Conservation (phyloP, 1,284 basidiomycete species). For the Heliocybe sulcata region DNA sequence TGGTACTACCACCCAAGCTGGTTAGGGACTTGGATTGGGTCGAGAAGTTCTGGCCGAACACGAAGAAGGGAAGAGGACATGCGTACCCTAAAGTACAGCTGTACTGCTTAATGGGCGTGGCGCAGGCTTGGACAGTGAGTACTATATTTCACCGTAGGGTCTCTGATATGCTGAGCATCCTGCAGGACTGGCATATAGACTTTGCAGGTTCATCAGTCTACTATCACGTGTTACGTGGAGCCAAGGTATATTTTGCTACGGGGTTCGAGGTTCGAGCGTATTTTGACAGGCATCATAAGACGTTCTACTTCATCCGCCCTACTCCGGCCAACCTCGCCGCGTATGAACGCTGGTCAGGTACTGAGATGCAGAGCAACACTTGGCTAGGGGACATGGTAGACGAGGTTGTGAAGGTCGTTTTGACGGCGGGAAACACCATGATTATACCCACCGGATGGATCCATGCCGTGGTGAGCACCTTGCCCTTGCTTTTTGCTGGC, state of each 20-base stretch:
- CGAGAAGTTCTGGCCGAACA: slow-evolving; percentile 87
- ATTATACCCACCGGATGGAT: slow-evolving; percentile 97
- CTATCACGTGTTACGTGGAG: slow-evolving; percentile 82
- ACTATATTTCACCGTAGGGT: slow-evolving; percentile 4
- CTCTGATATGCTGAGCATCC: slow-evolving; percentile 5
- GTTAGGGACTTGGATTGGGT: slow-evolving; percentile 96
- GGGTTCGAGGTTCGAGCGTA: not conserved
- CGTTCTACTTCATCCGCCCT: slow-evolving; percentile 93
- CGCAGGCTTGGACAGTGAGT: slow-evolving; percentile 83
- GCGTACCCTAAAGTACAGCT: slow-evolving; percentile 91
- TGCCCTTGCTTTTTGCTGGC: not conserved
- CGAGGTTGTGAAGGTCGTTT: slow-evolving; percentile 79
- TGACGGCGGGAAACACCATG: slow-evolving; percentile 89
- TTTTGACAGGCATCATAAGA: slow-evolving; percentile 37
- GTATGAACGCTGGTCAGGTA: slow-evolving; percentile 86
- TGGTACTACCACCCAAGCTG: slow-evolving; percentile 76
- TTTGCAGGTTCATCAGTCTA: slow-evolving; percentile 95
- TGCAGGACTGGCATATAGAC: slow-evolving; percentile 92
- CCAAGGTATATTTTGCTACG: slow-evolving; percentile 48
- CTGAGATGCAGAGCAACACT: slow-evolving; percentile 77
- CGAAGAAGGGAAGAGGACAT: slow-evolving; percentile 65
- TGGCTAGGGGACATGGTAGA: slow-evolving; percentile 93
- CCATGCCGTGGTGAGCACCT: slow-evolving; percentile 81
- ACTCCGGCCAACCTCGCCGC: slow-evolving; percentile 85
- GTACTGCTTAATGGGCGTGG: slow-evolving; percentile 91